Evolutionary conservation across 2,329 filamentous ascomycete genomes (phyloP).

Genomic region (Fusarium metavorans): DNA sequence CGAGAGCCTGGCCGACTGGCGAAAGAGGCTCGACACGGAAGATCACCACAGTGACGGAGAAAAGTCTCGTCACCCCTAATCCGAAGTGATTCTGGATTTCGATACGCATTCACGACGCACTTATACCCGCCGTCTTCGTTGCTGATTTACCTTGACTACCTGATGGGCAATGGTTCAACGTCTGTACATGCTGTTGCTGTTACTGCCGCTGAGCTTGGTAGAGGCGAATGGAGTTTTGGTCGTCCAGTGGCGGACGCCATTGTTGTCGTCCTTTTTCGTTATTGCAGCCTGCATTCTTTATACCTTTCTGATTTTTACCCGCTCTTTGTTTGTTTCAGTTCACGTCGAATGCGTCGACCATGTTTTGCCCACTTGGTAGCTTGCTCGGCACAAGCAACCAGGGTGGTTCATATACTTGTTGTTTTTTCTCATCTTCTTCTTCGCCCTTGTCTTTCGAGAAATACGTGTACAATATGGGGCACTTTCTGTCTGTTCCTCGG

Average conservation of each 20-base stretch:
- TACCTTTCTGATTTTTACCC: slow-evolving; percentile 27
- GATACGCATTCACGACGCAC: slow-evolving; percentile 49
- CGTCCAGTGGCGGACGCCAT: slow-evolving; percentile 24
- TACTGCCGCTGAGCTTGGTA: slow-evolving; percentile 30
- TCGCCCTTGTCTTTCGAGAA: slow-evolving; percentile 33
- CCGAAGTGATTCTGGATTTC: slow-evolving; percentile 39
- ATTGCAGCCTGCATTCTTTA: slow-evolving; percentile 27
- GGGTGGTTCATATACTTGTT: slow-evolving; percentile 23
- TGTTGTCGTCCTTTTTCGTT: slow-evolving; percentile 34
- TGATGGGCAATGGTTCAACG: slow-evolving; percentile 31
- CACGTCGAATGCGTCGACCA: slow-evolving; percentile 15
- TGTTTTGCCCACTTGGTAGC: slow-evolving; percentile 2
- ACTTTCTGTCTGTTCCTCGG: slow-evolving; percentile 28
- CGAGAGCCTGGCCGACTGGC: slow-evolving; percentile 83
- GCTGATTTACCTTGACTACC: slow-evolving; percentile 24
- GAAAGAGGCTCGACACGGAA: slow-evolving; percentile 76
- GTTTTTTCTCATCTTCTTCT: slow-evolving; percentile 29
- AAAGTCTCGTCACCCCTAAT: slow-evolving; percentile 44
- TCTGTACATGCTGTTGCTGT: slow-evolving; percentile 36
- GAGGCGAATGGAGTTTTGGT: slow-evolving; percentile 46
- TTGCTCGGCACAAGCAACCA: slow-evolving; percentile 23
- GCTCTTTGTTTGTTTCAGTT: slow-evolving; percentile 27
- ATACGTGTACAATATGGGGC: slow-evolving; percentile 40
- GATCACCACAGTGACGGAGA: slow-evolving; percentile 51
- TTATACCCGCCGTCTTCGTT: slow-evolving; percentile 49